Percentiles rank a stretch among this genome's conserved stretches.
Evolutionary conservation across 1,284 basidiomycete genomes (phyloP).

Genomic region (Wallemia hederae): DNA sequence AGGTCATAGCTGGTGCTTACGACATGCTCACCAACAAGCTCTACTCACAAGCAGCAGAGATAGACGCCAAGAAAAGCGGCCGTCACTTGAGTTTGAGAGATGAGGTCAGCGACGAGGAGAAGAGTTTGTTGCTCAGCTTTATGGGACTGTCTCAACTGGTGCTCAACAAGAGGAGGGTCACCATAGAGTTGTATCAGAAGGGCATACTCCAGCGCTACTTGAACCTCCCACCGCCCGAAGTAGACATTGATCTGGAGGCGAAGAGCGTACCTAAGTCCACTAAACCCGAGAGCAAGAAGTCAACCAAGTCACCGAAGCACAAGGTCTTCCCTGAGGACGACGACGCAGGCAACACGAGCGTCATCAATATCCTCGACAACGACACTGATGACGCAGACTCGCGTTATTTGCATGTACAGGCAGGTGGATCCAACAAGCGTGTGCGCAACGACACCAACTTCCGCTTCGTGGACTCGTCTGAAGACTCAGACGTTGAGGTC

Average conservation of each 20-base stretch:
- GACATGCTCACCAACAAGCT: conserved; percentile 45
- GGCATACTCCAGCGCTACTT: neutral
- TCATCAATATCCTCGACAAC: neutral
- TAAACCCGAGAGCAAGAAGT: too few relatives aligned
- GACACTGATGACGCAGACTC: neutral
- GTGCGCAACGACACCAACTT: too few relatives aligned
- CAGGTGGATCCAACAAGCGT: neutral
- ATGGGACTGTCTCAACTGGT: conserved; percentile 27
- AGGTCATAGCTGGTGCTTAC: conserved; percentile 59
- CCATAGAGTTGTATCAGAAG: neutral
- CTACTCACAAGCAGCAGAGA: conserved; percentile 27
- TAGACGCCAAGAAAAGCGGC: conserved; percentile 25
- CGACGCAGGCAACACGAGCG: neutral
- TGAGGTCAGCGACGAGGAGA: conserved; percentile 25
- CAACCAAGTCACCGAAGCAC: neutral
- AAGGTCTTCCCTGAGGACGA: neutral
- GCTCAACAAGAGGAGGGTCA: neutral
- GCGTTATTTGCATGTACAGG: neutral
- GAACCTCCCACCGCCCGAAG: neutral
- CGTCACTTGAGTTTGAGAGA: conserved; percentile 21
- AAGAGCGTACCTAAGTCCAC: neutral
- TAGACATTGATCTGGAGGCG: neutral
- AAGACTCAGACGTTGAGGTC: neutral
- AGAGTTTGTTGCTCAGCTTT: conserved; percentile 50
- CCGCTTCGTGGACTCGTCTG: neutral